phyloP scores from a whole-genome alignment of 1,139 yeast genomes.

The Yamadazyma aaseri region DNA sequence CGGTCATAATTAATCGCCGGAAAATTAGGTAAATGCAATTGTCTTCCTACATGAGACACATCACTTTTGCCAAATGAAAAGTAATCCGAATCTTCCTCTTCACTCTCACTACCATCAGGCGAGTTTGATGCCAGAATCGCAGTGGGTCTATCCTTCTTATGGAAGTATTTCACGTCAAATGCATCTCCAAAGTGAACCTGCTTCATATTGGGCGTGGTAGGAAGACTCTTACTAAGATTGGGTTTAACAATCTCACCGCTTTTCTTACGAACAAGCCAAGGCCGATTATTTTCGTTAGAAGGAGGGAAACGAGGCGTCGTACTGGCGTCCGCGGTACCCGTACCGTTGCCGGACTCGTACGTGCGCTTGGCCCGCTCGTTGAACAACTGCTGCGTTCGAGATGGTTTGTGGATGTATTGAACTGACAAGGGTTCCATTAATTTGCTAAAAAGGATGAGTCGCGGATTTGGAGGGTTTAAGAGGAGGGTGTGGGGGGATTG shows the following conservation, averaged over 20 bases:
- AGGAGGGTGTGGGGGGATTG: too few relatives aligned
- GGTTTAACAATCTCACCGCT: slow-evolving; percentile 81
- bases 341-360: neutral
- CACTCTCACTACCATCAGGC: slow-evolving; percentile 30
- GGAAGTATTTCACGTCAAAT: slow-evolving; percentile 57
- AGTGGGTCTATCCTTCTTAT: slow-evolving; percentile 67
- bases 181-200: slow-evolving; percentile 76
- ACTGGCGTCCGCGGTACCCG: neutral
- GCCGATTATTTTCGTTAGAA: neutral
- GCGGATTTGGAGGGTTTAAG: neutral
- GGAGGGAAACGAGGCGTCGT: neutral
- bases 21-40: slow-evolving; percentile 47
- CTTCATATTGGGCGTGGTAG: slow-evolving; percentile 70
- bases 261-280: slow-evolving; percentile 57
- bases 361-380: slow-evolving; percentile 9
- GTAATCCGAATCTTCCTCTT: slow-evolving; percentile 11
- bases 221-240: slow-evolving; percentile 64
- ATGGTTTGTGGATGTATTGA: slow-evolving; percentile 43
- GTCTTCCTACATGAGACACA: neutral
- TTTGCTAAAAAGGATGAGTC: neutral
- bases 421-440: slow-evolving; percentile 31
- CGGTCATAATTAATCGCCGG: slow-evolving; percentile 36
- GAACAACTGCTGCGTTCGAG: slow-evolving; percentile 32
- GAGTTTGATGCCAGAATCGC: slow-evolving; percentile 71
- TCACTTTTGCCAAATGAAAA: slow-evolving; percentile 9